phyloP scores from a whole-genome alignment of 1,139 yeast species.

The Diutina catenulata region DNA sequence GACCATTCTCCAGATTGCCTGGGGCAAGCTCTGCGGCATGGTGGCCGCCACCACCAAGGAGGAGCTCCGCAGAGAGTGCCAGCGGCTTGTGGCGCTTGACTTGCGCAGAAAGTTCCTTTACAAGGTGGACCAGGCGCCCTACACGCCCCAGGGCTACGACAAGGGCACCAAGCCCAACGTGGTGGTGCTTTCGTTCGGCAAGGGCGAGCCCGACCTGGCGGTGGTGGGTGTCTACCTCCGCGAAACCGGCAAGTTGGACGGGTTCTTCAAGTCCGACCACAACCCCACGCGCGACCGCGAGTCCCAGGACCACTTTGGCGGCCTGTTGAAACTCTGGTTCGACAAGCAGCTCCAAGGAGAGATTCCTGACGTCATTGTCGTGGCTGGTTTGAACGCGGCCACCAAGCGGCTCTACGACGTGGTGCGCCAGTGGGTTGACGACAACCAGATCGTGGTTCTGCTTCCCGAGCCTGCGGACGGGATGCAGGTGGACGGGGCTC shows the following conservation, averaged over 20 bases:
- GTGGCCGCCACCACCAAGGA: conserved; percentile 75
- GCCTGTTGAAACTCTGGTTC: conserved; percentile 31
- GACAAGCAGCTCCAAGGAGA: conserved; percentile 24
- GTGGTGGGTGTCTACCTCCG: conserved; percentile 72
- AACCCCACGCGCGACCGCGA: conserved; percentile 53
- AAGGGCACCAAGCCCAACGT: conserved; percentile 80
- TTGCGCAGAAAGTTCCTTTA: conserved; percentile 59
- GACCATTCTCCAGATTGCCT: conserved; percentile 51
- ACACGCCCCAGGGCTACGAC: conserved; percentile 64
- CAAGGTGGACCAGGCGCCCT: conserved; percentile 88
- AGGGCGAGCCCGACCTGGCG: conserved; percentile 78
- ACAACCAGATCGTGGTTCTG: conserved; percentile 43
- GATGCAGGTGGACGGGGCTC: conserved; percentile 18
- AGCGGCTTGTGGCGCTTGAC: conserved; percentile 54
- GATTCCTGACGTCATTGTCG: conserved; percentile 79
- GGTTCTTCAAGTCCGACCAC: conserved; percentile 66
- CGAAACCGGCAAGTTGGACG: conserved; percentile 70
- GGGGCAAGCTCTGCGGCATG: conserved; percentile 55
- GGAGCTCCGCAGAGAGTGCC: conserved; percentile 68
- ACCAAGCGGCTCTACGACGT: conserved; percentile 51
- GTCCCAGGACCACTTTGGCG: conserved; percentile 43
- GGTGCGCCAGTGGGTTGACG: conserved; percentile 45
- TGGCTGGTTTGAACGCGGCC: conserved; percentile 78
- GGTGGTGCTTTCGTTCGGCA: conserved; percentile 74
- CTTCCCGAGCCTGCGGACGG: conserved; percentile 34